Percentiles rank a stretch among this genome's conserved stretches.
phyloP scores from a whole-genome alignment of 768 basidiomycete genomes.

The Phaffia australis region DNA sequence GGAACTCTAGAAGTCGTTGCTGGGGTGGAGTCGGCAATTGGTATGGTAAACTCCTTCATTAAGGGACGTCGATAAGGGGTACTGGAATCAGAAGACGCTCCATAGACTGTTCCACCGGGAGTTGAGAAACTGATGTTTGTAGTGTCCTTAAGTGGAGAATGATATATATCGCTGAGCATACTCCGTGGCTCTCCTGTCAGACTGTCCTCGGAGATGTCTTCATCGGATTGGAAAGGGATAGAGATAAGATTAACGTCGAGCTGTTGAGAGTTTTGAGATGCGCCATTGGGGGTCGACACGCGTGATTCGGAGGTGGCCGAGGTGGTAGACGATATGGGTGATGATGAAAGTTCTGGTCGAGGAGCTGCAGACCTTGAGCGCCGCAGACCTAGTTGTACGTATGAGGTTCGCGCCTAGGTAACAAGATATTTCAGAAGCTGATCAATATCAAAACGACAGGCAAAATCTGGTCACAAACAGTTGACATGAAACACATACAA shows the following conservation, averaged over 20 bases:
- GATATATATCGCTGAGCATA: neutral
- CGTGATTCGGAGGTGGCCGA: slow-evolving; percentile 8
- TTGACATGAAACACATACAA: neutral
- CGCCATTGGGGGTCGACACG: slow-evolving; percentile 18
- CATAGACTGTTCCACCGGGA: too few relatives aligned
- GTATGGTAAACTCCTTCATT: slow-evolving; percentile 9
- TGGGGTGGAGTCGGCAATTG: slow-evolving; percentile 11
- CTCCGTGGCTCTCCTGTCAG: neutral
- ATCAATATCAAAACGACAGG: neutral
- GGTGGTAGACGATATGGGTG: slow-evolving; percentile 7
- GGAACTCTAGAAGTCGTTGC: slow-evolving; percentile 1
- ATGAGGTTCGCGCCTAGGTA: slow-evolving; percentile 10
- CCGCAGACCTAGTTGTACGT: slow-evolving; percentile 17
- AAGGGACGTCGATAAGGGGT: neutral
- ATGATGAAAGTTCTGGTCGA: neutral
- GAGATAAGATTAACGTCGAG: slow-evolving; percentile 1
- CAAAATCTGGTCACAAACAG: neutral
- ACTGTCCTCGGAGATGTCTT: neutral
- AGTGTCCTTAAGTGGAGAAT: slow-evolving; percentile 9
- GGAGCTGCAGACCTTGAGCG: slow-evolving; percentile 12
- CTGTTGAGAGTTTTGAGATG: slow-evolving; percentile 14
- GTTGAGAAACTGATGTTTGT: slow-evolving; percentile 1
- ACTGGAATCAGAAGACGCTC: neutral
- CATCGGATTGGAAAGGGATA: neutral
- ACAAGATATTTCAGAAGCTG: neutral